Evolutionary conservation across 805 yeast species (phyloP).

Genomic region (Saturnispora saitoi): DNA sequence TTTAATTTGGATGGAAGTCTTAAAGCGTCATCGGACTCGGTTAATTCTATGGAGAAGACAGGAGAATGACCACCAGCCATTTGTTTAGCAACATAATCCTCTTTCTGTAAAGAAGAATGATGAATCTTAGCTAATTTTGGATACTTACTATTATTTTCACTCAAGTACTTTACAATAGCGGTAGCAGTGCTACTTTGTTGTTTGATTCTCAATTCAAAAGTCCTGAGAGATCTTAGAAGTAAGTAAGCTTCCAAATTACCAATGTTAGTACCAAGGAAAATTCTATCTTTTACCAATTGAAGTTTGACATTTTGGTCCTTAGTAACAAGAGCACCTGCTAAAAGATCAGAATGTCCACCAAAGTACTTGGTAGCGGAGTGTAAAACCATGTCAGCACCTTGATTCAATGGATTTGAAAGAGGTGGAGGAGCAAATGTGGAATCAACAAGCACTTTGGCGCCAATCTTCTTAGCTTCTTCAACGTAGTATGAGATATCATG

Average conservation of each 20-base stretch:
- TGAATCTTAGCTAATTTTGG: conserved; percentile 43
- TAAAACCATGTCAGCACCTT: conserved; percentile 82
- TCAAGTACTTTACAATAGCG: conserved; percentile 50
- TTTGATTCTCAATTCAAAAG: conserved; percentile 63
- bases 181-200: conserved; percentile 59
- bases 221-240: conserved; percentile 70
- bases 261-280: conserved; percentile 68
- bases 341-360: conserved; percentile 91
- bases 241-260: conserved; percentile 71
- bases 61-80: conserved; percentile 61
- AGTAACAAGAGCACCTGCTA: conserved; percentile 75
- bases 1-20: conserved; percentile 54
- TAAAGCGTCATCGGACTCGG: conserved; percentile 46
- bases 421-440: conserved; percentile 95
- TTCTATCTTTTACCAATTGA: conserved; percentile 51
- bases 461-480: conserved; percentile 62
- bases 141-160: conserved; percentile 39
- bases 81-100: conserved; percentile 57
- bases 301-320: conserved; percentile 41
- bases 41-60: conserved; percentile 58
- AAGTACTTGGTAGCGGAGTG: conserved; percentile 91
- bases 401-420: conserved; percentile 66
- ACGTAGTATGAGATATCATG: conserved; percentile 58
- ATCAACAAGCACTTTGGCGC: conserved; percentile 68
- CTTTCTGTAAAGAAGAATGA: conserved; percentile 75